Base-by-base conservation (phyloP, 805 yeast genomes). In the Clavispora fructus region DNA sequence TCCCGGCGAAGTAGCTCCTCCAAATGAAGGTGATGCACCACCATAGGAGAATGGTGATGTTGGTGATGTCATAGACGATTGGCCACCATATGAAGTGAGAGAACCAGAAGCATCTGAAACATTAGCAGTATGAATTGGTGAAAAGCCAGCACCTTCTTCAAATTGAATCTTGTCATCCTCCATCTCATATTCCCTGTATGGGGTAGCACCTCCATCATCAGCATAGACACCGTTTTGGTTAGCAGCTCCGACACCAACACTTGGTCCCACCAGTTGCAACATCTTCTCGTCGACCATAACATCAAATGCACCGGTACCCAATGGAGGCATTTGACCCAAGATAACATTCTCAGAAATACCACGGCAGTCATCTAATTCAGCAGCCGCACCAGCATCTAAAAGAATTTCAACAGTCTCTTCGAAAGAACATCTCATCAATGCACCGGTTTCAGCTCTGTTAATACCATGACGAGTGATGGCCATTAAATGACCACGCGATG, bases 381-480 rank as follows among this genome's bases (percentile, higher is more conserved):
- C 99, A 38, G 95, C 82, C 6, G 98, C 96, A 66, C 97, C 99
- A 16, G 99, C 99, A 62, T 94, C 99, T 58, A 94, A 80, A 64
- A 94, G 73, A 61, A 94, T 94, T 71, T 94, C 99, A 37, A 94
- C 99, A 7, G 99, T 94, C 69, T 94, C 99, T 72, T 94, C 99
- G 74, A 94, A 94, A 38, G 99, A 92, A 75, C 97, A 94, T 71
- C 99, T 83, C 99, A 94, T 94, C 63, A 94, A 78, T 2, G 99
- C 99, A 71, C 99, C 99, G 28, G 99, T 94, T 56, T 94, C 97
- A 33, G 96, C 87, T 72, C 99, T 85, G 70, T 94, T 94, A 70
- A 94, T 92, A 79, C 99, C 99, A 64, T 94, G 99, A 79, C 99
- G 95, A 39, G 98, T 92, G 60, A 94, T 91, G 35, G 99, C 98